These are phyloP conservation scores for Boletus vermiculosoides DNA, from an alignment of 768 basidiomycete genomes.

Conservation along the genomic window DNA sequence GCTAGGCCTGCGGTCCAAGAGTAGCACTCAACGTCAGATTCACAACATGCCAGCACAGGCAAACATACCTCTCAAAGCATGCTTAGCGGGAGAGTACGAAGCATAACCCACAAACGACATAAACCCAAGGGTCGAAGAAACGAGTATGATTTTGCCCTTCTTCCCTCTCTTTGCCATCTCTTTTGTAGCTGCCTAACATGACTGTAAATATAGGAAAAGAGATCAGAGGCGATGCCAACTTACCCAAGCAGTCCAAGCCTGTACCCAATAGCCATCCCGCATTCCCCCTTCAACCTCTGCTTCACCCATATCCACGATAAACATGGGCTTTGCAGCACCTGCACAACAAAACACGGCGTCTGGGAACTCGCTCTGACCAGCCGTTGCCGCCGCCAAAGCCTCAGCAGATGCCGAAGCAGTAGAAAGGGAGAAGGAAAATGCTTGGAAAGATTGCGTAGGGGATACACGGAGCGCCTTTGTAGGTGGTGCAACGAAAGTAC, in stretches of 20 bases:
- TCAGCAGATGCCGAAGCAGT: constrained; percentile 50
- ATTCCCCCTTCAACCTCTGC: constrained; percentile 51
- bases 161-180: constrained; percentile 56
- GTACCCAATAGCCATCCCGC: constrained; percentile 28
- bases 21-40: not conserved
- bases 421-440: constrained; percentile 66
- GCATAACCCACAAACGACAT: constrained; percentile 78
- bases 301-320: constrained; percentile 69
- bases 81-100: constrained; percentile 81
- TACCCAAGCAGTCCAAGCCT: constrained; percentile 55
- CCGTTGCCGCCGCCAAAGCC: constrained; percentile 62
- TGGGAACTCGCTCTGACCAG: constrained; percentile 57
- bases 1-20: constrained; percentile 58
- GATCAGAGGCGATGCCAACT: not conserved
- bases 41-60: not conserved
- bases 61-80: constrained; percentile 72
- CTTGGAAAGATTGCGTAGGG: constrained; percentile 59
- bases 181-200: constrained; percentile 59
- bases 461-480: constrained; percentile 50
- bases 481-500: not conserved
- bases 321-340: constrained; percentile 66
- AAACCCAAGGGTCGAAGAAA: constrained; percentile 71
- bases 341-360: constrained; percentile 82
- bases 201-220: not conserved
- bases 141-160: constrained; percentile 71